Conservation (phyloP, 371 early-diverging fungal genomes). For the Dichotomocladium elegans region DNA sequence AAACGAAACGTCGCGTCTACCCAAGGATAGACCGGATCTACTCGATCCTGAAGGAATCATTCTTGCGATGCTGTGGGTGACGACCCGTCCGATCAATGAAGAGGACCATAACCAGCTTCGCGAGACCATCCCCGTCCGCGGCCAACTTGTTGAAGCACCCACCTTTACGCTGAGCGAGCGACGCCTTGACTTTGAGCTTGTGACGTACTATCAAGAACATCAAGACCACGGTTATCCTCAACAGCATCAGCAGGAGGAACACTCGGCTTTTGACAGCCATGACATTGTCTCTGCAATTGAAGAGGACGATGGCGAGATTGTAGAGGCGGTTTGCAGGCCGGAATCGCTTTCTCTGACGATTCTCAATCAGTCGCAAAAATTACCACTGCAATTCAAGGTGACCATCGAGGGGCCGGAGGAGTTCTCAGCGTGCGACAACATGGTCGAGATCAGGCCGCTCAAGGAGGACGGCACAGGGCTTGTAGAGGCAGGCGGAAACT, state of each 20-base stretch:
- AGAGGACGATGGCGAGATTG: slow-evolving; percentile 1
- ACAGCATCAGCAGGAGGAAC: no score
- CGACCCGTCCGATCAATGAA: slow-evolving; percentile 42
- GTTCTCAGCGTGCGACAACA: slow-evolving; percentile 61
- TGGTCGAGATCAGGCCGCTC: slow-evolving; percentile 53
- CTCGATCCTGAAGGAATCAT: slow-evolving; percentile 60
- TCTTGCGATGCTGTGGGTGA: slow-evolving; percentile 60
- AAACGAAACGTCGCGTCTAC: slow-evolving; percentile 56
- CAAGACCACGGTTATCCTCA: no score
- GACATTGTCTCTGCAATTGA: no score
- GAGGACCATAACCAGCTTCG: slow-evolving; percentile 23
- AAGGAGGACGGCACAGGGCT: slow-evolving; percentile 49
- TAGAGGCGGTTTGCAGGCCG: slow-evolving; percentile 27
- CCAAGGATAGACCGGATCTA: slow-evolving; percentile 46
- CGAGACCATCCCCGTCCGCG: slow-evolving; percentile 69
- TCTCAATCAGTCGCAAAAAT: slow-evolving; percentile 59
- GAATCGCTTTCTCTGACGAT: slow-evolving; percentile 46
- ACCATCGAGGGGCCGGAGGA: slow-evolving; percentile 74
- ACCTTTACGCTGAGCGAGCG: slow-evolving; percentile 65
- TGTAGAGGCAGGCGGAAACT: slow-evolving; percentile 56
- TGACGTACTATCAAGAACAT: slow-evolving; percentile 46
- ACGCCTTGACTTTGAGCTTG: slow-evolving; percentile 57
- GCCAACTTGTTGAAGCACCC: slow-evolving; percentile 60
- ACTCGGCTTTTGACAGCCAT: no score
- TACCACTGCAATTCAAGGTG: slow-evolving; percentile 67